Conservation (phyloP, 176 grass and related monocot genomes). For the Carex myosuroides region DNA sequence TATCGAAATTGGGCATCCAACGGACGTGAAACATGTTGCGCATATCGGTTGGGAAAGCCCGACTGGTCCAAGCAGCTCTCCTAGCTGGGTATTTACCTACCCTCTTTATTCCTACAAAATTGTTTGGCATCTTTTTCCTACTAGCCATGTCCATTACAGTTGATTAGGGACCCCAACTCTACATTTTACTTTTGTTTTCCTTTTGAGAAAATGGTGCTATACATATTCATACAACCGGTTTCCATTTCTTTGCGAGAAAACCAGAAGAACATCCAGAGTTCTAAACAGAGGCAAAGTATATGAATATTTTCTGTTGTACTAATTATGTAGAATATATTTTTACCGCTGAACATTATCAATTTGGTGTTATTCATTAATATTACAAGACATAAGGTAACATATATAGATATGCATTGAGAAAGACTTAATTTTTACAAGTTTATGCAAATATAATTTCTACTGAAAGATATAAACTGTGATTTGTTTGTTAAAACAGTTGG, state of each 20-base stretch:
- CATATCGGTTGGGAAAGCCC: constrained; percentile 56
- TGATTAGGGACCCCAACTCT: not conserved
- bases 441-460: not conserved
- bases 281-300: not conserved
- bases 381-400: not conserved
- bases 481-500: constrained; percentile 31
- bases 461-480: not conserved
- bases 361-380: not conserved
- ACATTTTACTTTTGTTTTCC: not conserved
- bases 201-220: not conserved
- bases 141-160: not conserved
- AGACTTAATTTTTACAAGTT: too few species aligned
- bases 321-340: not conserved
- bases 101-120: not conserved
- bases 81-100: constrained; percentile 47
- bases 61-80: constrained; percentile 17
- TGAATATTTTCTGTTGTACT: not conserved
- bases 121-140: not conserved
- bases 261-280: not conserved
- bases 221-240: not conserved
- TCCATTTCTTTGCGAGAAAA: not conserved
- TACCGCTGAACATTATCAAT: too few species aligned
- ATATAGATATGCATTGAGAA: too few species aligned
- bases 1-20: constrained; percentile 59
- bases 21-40: constrained; percentile 64